These are phyloP conservation scores for Trametes cubensis DNA, from an alignment of 768 basidiomycete species.

Conservation along the genomic window DNA sequence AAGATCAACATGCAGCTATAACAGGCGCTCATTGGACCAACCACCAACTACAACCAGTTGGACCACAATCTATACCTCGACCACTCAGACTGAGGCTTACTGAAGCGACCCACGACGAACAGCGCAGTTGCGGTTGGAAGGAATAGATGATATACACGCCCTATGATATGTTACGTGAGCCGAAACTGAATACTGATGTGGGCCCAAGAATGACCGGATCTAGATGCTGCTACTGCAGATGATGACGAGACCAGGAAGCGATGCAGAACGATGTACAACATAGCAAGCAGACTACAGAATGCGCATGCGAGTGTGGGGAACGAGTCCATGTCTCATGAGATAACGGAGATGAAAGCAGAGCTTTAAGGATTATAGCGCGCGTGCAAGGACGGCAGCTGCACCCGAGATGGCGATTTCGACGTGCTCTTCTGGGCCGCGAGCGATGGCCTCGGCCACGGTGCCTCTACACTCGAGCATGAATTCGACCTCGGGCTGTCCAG, in stretches of 20 bases:
- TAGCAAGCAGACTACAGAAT: background rate
- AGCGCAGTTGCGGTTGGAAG: too few species aligned
- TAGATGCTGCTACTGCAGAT: too few species aligned
- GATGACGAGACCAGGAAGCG: background rate
- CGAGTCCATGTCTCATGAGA: background rate
- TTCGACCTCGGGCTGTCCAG: conserved; percentile 53
- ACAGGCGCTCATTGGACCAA: too few species aligned
- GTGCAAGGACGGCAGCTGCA: conserved; percentile 3
- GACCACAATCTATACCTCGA: too few species aligned
- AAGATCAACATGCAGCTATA: too few species aligned
- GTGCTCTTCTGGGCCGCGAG: conserved; percentile 8
- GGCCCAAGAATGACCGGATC: too few species aligned
- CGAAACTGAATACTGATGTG: too few species aligned
- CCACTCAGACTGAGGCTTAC: too few species aligned
- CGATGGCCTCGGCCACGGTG: conserved; percentile 43
- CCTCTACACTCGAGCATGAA: conserved; percentile 45
- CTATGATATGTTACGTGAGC: too few species aligned
- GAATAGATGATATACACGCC: too few species aligned
- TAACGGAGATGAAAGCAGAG: background rate
- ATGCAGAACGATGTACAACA: background rate
- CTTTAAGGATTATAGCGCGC: background rate
- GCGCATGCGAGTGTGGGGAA: background rate
- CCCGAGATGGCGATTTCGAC: conserved; percentile 11
- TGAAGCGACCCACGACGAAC: too few species aligned
- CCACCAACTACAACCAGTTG: too few species aligned